Conservation (phyloP, 2,329 filamentous ascomycete species). For the Pezizomycotina sp. region DNA sequence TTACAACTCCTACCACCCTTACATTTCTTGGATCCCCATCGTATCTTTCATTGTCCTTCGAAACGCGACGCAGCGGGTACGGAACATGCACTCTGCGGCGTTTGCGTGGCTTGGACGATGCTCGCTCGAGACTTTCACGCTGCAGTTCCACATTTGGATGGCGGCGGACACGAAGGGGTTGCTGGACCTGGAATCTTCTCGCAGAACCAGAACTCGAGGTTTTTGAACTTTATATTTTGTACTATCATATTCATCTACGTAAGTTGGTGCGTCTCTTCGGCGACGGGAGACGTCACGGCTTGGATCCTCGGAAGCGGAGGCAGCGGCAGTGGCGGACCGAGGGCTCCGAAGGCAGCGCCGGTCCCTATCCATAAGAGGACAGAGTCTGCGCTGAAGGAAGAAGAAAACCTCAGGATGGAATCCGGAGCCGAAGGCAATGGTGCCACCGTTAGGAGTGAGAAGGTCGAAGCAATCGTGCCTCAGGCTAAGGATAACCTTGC, state of each 20-base stretch:
- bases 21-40: conserved; percentile 39
- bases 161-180: conserved; percentile 41
- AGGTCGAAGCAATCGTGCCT: conserved; percentile 5
- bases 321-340: background rate
- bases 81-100: conserved; percentile 32
- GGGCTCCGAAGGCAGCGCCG: background rate
- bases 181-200: conserved; percentile 30
- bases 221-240: conserved; percentile 30
- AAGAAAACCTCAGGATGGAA: background rate
- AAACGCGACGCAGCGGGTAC: conserved; percentile 33
- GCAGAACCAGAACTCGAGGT: conserved; percentile 23
- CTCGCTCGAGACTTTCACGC: conserved; percentile 41
- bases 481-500: conserved; percentile 10
- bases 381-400: background rate
- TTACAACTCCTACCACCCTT: conserved; percentile 39
- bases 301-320: conserved; percentile 28
- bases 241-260: conserved; percentile 33
- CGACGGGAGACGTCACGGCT: conserved; percentile 29
- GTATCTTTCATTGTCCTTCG: conserved; percentile 38
- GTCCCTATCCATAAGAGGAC: background rate
- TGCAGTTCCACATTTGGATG: conserved; percentile 47
- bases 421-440: background rate
- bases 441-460: conserved; percentile 2
- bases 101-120: conserved; percentile 41
- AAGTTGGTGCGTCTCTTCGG: conserved; percentile 29